Evolutionary conservation across 2,329 filamentous ascomycete species (phyloP).

Genomic region (Exophiala dermatitidis): DNA sequence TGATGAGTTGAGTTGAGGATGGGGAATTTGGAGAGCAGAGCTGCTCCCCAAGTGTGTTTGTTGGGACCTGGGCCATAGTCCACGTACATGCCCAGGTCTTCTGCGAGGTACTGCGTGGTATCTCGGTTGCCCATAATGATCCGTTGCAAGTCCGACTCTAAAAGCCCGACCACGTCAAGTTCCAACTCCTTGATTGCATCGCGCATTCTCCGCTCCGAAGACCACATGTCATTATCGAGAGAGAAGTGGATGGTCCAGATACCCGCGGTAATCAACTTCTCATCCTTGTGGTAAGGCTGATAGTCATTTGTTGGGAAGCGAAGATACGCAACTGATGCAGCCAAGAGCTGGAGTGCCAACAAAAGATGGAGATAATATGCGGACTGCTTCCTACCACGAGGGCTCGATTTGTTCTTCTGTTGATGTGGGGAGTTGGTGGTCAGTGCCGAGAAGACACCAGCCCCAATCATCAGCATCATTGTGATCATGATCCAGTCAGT

Average conservation of each 20-base stretch:
- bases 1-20: slow-evolving; percentile 97
- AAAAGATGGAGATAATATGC: slow-evolving; percentile 67
- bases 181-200: slow-evolving; percentile 90
- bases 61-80: slow-evolving; percentile 96
- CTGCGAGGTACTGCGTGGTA: slow-evolving; percentile 86
- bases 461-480: slow-evolving; percentile 77
- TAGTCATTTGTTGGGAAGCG: slow-evolving; percentile 93
- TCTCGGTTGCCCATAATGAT: slow-evolving; percentile 99
- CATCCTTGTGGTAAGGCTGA: slow-evolving; percentile 77
- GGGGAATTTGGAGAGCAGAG: slow-evolving; percentile 91
- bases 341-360: slow-evolving; percentile 68
- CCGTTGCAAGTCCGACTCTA: slow-evolving; percentile 87
- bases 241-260: slow-evolving; percentile 99
- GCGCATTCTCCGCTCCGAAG: slow-evolving; percentile 86
- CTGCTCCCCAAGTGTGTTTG: slow-evolving; percentile 97
- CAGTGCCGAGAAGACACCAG: slow-evolving; percentile 66
- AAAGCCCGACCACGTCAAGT: slow-evolving; percentile 89
- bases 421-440: slow-evolving; percentile 43
- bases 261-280: slow-evolving; percentile 82
- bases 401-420: slow-evolving; percentile 32
- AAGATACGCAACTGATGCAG: slow-evolving; percentile 72
- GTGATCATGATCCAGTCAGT: slow-evolving; percentile 92
- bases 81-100: slow-evolving; percentile 97
- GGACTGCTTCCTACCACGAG: slow-evolving; percentile 45
- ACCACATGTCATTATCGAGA: slow-evolving; percentile 98